Evolutionary conservation across 768 basidiomycete species (phyloP).

Genomic region (Tephrocybe sp.): DNA sequence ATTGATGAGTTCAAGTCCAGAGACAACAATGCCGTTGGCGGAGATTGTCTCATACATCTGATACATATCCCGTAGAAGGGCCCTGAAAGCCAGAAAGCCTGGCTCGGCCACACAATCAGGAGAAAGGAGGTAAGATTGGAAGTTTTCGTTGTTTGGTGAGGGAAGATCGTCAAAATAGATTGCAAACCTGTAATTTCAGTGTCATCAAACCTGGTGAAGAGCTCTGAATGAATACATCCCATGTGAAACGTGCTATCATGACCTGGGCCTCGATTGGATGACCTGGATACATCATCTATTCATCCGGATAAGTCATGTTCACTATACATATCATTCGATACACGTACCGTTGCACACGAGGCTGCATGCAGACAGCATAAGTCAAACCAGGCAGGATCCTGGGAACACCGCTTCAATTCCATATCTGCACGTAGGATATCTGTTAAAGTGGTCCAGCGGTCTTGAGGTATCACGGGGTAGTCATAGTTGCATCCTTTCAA

Average conservation of each 20-base stretch:
- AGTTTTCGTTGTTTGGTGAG: background rate
- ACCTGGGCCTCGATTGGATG: background rate
- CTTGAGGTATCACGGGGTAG: too few relatives aligned
- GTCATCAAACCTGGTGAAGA: background rate
- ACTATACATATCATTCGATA: too few relatives aligned
- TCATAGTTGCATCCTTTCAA: too few relatives aligned
- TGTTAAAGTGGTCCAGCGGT: too few relatives aligned
- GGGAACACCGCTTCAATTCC: too few relatives aligned
- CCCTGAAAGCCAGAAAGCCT: background rate
- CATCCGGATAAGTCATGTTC: too few relatives aligned
- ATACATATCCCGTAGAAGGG: background rate
- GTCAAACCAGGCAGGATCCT: too few relatives aligned
- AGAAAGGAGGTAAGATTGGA: background rate
- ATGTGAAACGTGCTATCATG: conserved; percentile 1
- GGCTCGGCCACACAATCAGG: background rate
- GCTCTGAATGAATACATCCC: background rate
- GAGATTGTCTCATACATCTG: background rate
- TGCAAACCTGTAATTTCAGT: background rate
- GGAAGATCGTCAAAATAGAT: background rate
- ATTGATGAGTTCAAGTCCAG: background rate
- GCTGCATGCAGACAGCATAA: too few relatives aligned
- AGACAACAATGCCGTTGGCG: background rate
- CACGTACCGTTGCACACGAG: too few relatives aligned
- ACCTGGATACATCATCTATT: background rate
- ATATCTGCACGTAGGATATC: too few relatives aligned